These are phyloP conservation scores for Perkinsus marinus DNA, from an alignment of 169 alveolate species.

Conservation along the genomic window DNA sequence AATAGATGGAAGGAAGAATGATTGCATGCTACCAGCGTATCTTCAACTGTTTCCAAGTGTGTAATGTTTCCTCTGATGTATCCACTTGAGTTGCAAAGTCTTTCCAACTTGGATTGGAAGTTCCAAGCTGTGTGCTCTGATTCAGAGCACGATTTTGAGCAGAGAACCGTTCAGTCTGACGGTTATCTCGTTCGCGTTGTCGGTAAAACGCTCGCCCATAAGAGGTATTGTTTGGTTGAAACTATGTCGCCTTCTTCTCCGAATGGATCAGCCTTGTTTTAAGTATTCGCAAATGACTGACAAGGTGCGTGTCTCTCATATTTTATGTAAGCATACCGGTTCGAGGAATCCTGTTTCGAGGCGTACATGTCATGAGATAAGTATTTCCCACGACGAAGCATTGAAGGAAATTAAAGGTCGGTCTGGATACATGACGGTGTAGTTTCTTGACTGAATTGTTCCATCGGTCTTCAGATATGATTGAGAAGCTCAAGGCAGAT, in stretches of 20 bases:
- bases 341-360: slow-evolving; percentile 68
- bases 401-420: slow-evolving; percentile 36
- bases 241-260: too few relatives aligned
- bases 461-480: slow-evolving; percentile 2
- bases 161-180: neutral
- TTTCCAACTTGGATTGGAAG: too few relatives aligned
- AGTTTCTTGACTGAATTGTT: neutral
- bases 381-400: slow-evolving; percentile 66
- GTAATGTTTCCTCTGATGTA: neutral
- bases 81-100: neutral
- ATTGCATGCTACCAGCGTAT: neutral
- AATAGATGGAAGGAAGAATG: neutral
- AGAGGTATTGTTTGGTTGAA: neutral
- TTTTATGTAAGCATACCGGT: slow-evolving; percentile 61
- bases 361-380: slow-evolving; percentile 49
- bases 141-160: too few relatives aligned
- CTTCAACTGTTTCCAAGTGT: neutral
- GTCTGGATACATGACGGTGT: neutral
- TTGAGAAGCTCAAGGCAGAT: slow-evolving; percentile 18
- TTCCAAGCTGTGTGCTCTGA: too few relatives aligned
- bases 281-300: neutral
- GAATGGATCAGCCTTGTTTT: neutral
- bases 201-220: neutral
- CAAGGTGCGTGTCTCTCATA: slow-evolving; percentile 54
- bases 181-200: neutral